Percentiles rank a stretch among this genome's conserved stretches.
Conservation (phyloP, 345 rosid species). For the Populus ilicifolia region DNA sequence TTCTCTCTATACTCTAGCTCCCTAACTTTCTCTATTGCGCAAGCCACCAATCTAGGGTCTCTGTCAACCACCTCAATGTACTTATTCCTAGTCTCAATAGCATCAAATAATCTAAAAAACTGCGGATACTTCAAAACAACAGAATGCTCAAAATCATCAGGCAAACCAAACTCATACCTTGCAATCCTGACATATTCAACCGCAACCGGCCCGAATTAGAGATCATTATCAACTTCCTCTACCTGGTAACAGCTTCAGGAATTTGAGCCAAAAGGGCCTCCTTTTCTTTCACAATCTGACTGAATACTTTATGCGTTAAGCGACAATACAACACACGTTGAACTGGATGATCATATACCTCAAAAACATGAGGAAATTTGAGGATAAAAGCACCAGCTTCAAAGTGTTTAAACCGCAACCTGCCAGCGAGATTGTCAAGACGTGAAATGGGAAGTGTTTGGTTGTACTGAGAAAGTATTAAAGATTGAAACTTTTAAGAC, state of each 20-base stretch:
- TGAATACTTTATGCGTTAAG: conserved; percentile 55
- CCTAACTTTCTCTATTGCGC: conserved; percentile 75
- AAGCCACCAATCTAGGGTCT: conserved; percentile 49
- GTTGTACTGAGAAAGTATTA: conserved; percentile 67
- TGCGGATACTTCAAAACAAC: conserved; percentile 64
- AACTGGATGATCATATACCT: conserved; percentile 89
- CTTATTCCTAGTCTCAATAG: conserved; percentile 69
- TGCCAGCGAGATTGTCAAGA: conserved; percentile 66
- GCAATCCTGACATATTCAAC: conserved; percentile 78
- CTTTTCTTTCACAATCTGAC: conserved; percentile 64
- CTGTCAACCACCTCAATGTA: conserved; percentile 70
- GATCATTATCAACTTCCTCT: conserved; percentile 79
- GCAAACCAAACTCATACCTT: conserved; percentile 72
- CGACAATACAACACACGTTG: conserved; percentile 75
- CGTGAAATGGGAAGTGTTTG: conserved; percentile 60
- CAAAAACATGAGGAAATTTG: conserved; percentile 81
- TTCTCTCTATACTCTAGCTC: conserved; percentile 83
- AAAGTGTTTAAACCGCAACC: conserved; percentile 61
- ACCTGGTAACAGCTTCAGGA: conserved; percentile 57
- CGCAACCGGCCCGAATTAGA: conserved; percentile 69
- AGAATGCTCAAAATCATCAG: conserved; percentile 86
- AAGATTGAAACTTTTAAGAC: conserved; percentile 65
- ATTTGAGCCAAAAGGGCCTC: conserved; percentile 58
- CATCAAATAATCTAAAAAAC: conserved; percentile 63
- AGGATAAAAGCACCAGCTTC: conserved; percentile 74